phyloP scores from a whole-genome alignment of 2,329 filamentous ascomycete genomes.

The Helotiales sp. region DNA sequence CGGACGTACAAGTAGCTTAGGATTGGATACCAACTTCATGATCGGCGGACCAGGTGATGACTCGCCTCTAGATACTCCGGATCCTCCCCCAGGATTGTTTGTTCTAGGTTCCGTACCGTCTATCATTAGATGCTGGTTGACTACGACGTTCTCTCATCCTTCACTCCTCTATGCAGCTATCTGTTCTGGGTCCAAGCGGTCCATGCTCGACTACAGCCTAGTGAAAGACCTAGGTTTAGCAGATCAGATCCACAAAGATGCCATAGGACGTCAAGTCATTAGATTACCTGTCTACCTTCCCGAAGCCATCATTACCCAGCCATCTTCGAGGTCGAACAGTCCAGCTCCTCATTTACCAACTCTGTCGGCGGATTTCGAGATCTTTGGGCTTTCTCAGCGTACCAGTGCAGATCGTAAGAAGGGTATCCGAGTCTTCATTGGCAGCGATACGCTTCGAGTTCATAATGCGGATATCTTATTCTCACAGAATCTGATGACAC shows the following conservation, averaged over 20 bases:
- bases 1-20: constrained; percentile 84
- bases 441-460: constrained; percentile 81
- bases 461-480: constrained; percentile 91
- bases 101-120: constrained; percentile 86
- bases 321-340: constrained; percentile 71
- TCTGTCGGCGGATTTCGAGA: constrained; percentile 76
- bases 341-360: constrained; percentile 78
- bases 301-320: constrained; percentile 80
- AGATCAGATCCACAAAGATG: constrained; percentile 63
- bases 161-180: constrained; percentile 88
- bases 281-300: constrained; percentile 85
- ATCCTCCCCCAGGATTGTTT: constrained; percentile 80
- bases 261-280: constrained; percentile 67
- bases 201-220: constrained; percentile 74
- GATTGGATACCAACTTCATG: constrained; percentile 72
- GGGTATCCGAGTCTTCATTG: constrained; percentile 81
- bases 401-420: constrained; percentile 53
- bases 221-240: constrained; percentile 72
- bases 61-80: constrained; percentile 70
- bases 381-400: constrained; percentile 59
- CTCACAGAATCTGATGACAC: constrained; percentile 84
- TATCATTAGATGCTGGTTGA: constrained; percentile 95
- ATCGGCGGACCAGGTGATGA: constrained; percentile 63
- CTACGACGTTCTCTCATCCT: constrained; percentile 84
- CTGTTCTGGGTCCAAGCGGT: constrained; percentile 88